Base-by-base conservation (phyloP, 1,139 yeast species). In the Pichia sp. region DNA sequence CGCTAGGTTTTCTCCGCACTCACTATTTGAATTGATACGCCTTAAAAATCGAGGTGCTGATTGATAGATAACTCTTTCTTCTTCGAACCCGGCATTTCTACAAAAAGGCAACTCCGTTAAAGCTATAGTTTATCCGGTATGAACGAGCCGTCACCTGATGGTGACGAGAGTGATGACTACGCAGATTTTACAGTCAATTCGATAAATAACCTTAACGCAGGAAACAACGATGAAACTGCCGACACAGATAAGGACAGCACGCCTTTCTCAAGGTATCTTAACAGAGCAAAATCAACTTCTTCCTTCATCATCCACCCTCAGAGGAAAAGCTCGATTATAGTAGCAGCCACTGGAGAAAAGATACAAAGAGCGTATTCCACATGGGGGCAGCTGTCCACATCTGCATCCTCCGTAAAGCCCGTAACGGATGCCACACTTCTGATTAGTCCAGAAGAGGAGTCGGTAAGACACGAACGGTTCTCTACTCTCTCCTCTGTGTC, bases 311-410 rank as follows among this genome's bases (percentile, higher is more conserved):
- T 54, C 34, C 34, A 49, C 1, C 59, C 59, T 8, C 56, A 54
- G 26, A 55, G 70, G 41, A 61, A 59, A 54, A 62, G 66, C 32
- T 65, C 71, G 1, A 65, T 66, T 7, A 66, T 69, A 8, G 52
- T 64, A 50, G 69, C 72, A 0, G 60, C 61, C 15, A 64, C 71
- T 1, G 72, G 71, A 4, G 57, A 58, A 41, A 63, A 59, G 50
- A 49, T 64, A 3, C 61, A 62, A 50, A 54, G 67, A 42, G 54
- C 63, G 16, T 67, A 67, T 49, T 64, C 70, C 1, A 61, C 64
- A 19, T 66, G 67, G 62, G 47, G 51, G 31, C 13, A 38, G 15
- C 16, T 50, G 45, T 40, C 47, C 6, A 5, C 15, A 3, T 8
- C 30, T 26, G 29, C 43, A 5, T 6, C n/a, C n/a, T 7, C 36